Percentiles rank a stretch among this genome's conserved stretches.
These are phyloP conservation scores for Arabis alpina DNA, from an alignment of 345 rosid species.

Conservation along the genomic window DNA sequence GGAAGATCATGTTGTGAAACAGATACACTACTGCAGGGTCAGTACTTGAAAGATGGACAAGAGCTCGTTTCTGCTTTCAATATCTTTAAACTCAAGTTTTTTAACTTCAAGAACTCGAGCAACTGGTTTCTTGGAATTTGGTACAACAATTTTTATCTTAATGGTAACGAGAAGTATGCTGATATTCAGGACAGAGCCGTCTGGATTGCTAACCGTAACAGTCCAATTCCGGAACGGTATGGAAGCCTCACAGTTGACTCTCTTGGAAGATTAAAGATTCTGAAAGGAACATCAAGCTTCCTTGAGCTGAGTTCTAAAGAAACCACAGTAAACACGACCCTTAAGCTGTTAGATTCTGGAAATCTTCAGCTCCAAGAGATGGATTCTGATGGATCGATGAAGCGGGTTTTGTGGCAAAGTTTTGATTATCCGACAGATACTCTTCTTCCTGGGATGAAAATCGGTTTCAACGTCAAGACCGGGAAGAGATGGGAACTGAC, in stretches of 20 bases:
- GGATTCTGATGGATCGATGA: constrained; percentile 39
- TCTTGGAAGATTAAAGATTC: constrained; percentile 41
- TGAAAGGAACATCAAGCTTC: constrained; percentile 18
- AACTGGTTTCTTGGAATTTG: constrained; percentile 45
- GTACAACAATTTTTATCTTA: constrained; percentile 40
- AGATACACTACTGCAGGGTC: constrained; percentile 39
- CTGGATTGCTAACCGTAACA: constrained; percentile 47
- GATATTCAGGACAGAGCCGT: constrained; percentile 27
- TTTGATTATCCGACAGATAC: constrained; percentile 55
- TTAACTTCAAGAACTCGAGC: constrained; percentile 9
- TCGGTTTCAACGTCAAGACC: constrained; percentile 46
- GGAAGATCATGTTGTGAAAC: constrained; percentile 28
- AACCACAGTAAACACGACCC: constrained; percentile 38
- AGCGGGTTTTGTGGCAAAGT: constrained; percentile 45
- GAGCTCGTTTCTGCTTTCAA: constrained; percentile 38
- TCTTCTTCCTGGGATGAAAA: constrained; percentile 53
- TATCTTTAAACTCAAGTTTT: constrained; percentile 43
- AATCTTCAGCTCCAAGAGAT: constrained; percentile 47
- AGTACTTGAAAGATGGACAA: constrained; percentile 37
- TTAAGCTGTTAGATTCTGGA: constrained; percentile 44
- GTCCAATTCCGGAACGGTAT: constrained; percentile 17
- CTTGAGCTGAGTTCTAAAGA: constrained; percentile 29
- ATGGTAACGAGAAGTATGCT: not conserved
- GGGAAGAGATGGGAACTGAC: constrained; percentile 42
- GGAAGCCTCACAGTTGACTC: constrained; percentile 42